Evolutionary conservation across 2,329 filamentous ascomycete species (phyloP).

Genomic region (Rutstroemia sp.): DNA sequence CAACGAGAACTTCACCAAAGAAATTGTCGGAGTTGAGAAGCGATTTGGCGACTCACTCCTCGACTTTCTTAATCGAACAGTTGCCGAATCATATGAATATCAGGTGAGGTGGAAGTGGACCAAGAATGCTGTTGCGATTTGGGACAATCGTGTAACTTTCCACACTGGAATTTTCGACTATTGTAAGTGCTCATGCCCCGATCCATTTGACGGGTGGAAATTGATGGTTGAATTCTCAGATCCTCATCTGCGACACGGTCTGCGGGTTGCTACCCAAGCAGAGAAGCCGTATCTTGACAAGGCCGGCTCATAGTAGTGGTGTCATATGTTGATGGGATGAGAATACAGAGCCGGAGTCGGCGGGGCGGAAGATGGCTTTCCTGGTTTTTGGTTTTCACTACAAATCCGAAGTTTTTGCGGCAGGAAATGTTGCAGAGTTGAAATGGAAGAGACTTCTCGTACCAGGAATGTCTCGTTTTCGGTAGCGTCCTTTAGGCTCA

Average conservation of each 20-base stretch:
- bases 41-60: slow-evolving; percentile 20
- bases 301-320: slow-evolving; percentile 16
- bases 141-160: slow-evolving; percentile 20
- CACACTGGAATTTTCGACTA: slow-evolving; percentile 9
- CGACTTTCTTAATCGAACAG: slow-evolving; percentile 19
- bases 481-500: too few relatives aligned
- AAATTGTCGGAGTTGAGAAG: slow-evolving; percentile 24
- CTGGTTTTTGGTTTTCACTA: too few relatives aligned
- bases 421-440: too few relatives aligned
- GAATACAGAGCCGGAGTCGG: too few relatives aligned
- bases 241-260: slow-evolving; percentile 49
- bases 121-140: slow-evolving; percentile 21
- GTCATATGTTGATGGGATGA: background rate
- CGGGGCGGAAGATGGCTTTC: too few relatives aligned
- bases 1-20: slow-evolving; percentile 18
- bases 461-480: too few relatives aligned
- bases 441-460: too few relatives aligned
- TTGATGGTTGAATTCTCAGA: background rate
- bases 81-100: slow-evolving; percentile 23
- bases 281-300: slow-evolving; percentile 65
- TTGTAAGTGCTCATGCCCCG: background rate
- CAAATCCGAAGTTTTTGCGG: too few relatives aligned
- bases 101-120: slow-evolving; percentile 26
- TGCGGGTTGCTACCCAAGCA: slow-evolving; percentile 61
- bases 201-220: background rate